A percentile compares a stretch with the other conserved stretches of the same genome.
Evolutionary conservation across 2,329 filamentous ascomycete species (phyloP).

Genomic region (Aureobasidium sp.): DNA sequence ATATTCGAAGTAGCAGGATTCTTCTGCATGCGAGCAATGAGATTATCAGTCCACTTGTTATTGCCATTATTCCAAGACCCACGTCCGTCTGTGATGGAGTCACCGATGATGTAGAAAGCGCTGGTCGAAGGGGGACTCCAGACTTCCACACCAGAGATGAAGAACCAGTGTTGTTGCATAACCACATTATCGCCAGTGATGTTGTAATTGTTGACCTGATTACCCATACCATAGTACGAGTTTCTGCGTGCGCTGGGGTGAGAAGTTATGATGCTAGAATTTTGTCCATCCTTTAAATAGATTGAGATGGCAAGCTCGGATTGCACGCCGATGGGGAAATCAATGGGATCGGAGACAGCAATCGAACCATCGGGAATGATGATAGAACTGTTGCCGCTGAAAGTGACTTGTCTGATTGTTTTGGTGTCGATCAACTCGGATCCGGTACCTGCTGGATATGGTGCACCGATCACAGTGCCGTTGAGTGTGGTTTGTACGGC

Average conservation of each 20-base stretch:
- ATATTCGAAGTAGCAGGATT: conserved; percentile 53
- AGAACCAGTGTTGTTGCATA: conserved; percentile 58
- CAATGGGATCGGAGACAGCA: conserved; percentile 67
- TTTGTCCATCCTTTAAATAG: conserved; percentile 64
- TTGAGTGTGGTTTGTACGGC: neutral
- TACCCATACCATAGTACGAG: conserved; percentile 65
- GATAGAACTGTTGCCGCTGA: conserved; percentile 59
- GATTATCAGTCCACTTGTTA: conserved; percentile 59
- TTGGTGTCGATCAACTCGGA: neutral
- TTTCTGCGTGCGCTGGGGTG: conserved; percentile 73
- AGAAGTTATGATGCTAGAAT: conserved; percentile 63
- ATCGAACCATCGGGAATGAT: conserved; percentile 62
- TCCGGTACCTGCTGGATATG: neutral
- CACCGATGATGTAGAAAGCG: conserved; percentile 63
- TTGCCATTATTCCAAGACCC: conserved; percentile 6
- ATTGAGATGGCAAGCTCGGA: conserved; percentile 64
- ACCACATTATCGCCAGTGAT: conserved; percentile 41
- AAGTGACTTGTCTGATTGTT: conserved; percentile 50
- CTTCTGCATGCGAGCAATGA: conserved; percentile 59
- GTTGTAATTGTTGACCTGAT: conserved; percentile 57
- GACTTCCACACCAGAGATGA: conserved; percentile 64
- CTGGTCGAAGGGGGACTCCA: conserved; percentile 49
- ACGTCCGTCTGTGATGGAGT: conserved; percentile 55
- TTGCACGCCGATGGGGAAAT: conserved; percentile 57
- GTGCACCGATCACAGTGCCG: neutral